Conservation (phyloP, 2,329 filamentous ascomycete species). For the Claviceps africana region DNA sequence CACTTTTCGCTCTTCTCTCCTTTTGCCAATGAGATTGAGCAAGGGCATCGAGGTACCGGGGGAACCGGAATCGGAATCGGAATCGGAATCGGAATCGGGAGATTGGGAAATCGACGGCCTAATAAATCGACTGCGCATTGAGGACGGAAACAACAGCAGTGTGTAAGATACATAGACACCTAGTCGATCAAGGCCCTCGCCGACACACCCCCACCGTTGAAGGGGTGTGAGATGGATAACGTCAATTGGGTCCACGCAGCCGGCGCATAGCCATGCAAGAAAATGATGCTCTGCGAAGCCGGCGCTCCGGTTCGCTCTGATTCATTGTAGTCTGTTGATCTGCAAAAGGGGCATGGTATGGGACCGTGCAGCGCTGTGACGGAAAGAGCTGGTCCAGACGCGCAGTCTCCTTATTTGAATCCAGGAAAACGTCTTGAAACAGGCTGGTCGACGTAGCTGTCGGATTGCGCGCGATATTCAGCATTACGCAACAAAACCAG, state of each 20-base stretch:
- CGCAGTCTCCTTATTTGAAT: background rate
- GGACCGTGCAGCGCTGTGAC: background rate
- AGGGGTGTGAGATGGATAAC: background rate
- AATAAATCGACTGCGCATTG: background rate
- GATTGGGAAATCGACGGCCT: too few relatives aligned
- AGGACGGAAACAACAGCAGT: background rate
- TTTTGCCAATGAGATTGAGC: background rate
- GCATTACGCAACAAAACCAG: too few relatives aligned
- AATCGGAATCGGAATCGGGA: too few relatives aligned
- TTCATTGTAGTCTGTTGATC: background rate
- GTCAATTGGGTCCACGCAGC: background rate
- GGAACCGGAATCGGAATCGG: too few relatives aligned
- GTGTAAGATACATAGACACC: background rate
- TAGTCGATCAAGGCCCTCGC: background rate
- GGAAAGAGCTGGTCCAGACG: background rate
- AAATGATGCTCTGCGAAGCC: background rate
- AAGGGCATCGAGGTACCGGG: background rate
- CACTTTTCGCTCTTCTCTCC: background rate
- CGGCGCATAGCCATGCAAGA: slow-evolving; percentile 1
- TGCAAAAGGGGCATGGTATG: background rate
- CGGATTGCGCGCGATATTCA: too few relatives aligned
- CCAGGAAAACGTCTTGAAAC: background rate
- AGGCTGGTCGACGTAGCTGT: background rate
- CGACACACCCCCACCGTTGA: background rate
- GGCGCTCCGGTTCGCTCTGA: background rate